These are phyloP conservation scores for Epichloe uncinata DNA, from an alignment of 2,329 filamentous ascomycete genomes.

Conservation along the genomic window DNA sequence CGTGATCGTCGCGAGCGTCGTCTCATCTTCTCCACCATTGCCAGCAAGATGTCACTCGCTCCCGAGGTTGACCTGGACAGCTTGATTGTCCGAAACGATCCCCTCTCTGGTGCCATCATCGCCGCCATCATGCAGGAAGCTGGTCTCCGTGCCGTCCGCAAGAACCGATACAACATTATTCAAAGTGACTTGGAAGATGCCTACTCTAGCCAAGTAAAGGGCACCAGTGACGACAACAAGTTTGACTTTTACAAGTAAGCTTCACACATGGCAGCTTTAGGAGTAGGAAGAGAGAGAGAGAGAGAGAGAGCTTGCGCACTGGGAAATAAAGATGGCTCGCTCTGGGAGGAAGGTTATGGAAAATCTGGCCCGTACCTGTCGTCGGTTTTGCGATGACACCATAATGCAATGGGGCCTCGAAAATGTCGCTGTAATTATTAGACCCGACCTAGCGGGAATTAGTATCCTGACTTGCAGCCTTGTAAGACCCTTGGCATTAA, in stretches of 20 bases:
- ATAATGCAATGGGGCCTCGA: neutral
- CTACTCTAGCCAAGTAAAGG: constrained; percentile 95
- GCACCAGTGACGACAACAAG: constrained; percentile 49
- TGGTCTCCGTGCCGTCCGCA: constrained; percentile 81
- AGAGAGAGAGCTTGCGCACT: neutral
- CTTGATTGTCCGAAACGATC: constrained; percentile 92
- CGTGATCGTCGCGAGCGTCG: constrained; percentile 88
- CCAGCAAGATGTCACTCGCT: constrained; percentile 89
- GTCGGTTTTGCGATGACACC: too few relatives aligned
- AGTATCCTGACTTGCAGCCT: neutral
- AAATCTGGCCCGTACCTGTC: too few relatives aligned
- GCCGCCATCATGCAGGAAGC: constrained; percentile 99
- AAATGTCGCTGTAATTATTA: neutral
- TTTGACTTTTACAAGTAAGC: constrained; percentile 85
- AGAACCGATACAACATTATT: constrained; percentile 99
- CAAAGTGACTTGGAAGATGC: constrained; percentile 94
- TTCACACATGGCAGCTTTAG: neutral
- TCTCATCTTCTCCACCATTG: constrained; percentile 95
- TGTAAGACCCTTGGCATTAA: neutral
- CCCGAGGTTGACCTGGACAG: constrained; percentile 95
- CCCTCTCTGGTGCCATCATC: constrained; percentile 87
- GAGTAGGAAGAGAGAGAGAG: neutral
- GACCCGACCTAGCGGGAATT: neutral
- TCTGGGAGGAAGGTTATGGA: too few relatives aligned
- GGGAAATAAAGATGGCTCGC: too few relatives aligned